A percentile compares a stretch with the other conserved stretches of the same genome.
phyloP scores from a whole-genome alignment of 1,139 yeast genomes.

The Petasospora rhodanensis region DNA sequence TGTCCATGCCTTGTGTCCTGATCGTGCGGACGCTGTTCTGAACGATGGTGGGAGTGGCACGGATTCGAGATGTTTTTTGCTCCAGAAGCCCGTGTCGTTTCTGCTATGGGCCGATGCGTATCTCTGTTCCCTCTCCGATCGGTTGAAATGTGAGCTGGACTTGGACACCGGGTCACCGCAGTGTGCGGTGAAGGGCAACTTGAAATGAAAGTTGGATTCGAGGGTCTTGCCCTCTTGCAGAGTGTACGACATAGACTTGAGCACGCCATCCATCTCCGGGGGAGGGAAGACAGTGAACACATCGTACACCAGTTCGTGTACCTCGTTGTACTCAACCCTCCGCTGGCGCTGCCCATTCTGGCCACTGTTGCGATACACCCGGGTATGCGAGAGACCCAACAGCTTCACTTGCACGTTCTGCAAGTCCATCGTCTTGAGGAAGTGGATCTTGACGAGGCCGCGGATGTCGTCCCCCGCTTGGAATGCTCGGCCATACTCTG shows the following conservation, averaged over 20 bases:
- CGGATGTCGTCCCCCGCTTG: constrained; percentile 6
- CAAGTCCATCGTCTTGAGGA: background rate
- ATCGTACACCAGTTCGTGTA: constrained; percentile 7
- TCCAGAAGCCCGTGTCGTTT: background rate
- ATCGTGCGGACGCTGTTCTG: background rate
- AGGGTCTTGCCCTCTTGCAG: constrained; percentile 5
- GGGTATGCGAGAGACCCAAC: constrained; percentile 4
- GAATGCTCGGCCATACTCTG: no score
- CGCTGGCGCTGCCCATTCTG: no score
- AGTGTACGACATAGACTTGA: constrained; percentile 1
- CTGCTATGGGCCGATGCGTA: background rate
- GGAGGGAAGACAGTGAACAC: constrained; percentile 9
- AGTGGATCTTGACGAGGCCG: constrained; percentile 6
- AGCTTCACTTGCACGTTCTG: constrained; percentile 8
- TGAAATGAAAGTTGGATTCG: constrained; percentile 5
- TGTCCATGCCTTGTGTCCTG: constrained; percentile 1
- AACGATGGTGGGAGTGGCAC: constrained; percentile 5
- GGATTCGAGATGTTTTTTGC: constrained; percentile 1
- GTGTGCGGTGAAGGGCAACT: constrained; percentile 7
- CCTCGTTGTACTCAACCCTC: constrained; percentile 1
- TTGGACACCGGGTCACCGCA: constrained; percentile 4
- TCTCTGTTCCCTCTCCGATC: constrained; percentile 2
- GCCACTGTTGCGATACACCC: background rate
- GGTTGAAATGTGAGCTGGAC: constrained; percentile 4
- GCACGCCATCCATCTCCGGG: constrained; percentile 1